These are phyloP conservation scores for Diophrys appendiculata DNA, from an alignment of 73 alveolate species.

Conservation along the genomic window DNA sequence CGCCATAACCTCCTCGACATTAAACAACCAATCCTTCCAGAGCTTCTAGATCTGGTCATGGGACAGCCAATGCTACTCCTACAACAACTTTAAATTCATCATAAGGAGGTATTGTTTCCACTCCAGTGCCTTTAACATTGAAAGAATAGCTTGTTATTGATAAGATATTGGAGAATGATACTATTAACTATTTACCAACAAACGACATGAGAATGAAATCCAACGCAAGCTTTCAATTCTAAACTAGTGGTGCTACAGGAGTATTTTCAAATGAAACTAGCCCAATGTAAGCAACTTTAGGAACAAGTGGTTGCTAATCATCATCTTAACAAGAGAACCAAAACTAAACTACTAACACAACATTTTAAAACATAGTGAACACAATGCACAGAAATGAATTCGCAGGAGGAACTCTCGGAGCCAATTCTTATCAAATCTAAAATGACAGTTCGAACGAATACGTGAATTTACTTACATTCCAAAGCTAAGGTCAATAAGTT, in stretches of 20 bases:
- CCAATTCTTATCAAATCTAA: too few species aligned
- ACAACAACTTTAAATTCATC: too few species aligned
- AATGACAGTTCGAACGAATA: not conserved
- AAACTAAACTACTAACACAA: not conserved
- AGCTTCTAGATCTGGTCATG: too few species aligned
- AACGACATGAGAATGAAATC: not conserved
- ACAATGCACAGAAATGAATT: too few species aligned
- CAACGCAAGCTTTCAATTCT: too few species aligned
- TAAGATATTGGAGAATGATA: not conserved
- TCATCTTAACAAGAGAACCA: not conserved
- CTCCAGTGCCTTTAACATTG: not conserved
- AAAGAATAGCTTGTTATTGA: not conserved
- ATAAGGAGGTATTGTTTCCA: too few species aligned
- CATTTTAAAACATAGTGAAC: not conserved
- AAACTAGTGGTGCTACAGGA: too few species aligned
- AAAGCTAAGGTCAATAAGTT: not conserved
- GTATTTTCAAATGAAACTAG: too few species aligned
- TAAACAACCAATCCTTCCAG: too few species aligned
- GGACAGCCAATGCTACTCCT: too few species aligned
- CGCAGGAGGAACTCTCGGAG: too few species aligned
- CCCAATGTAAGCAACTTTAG: not conserved
- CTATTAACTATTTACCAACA: not conserved
- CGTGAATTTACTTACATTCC: not conserved
- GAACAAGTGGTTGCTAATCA: not conserved
- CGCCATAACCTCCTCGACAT: too few species aligned